Conservation (phyloP, 768 basidiomycete genomes). For the Leccinum obscurum region DNA sequence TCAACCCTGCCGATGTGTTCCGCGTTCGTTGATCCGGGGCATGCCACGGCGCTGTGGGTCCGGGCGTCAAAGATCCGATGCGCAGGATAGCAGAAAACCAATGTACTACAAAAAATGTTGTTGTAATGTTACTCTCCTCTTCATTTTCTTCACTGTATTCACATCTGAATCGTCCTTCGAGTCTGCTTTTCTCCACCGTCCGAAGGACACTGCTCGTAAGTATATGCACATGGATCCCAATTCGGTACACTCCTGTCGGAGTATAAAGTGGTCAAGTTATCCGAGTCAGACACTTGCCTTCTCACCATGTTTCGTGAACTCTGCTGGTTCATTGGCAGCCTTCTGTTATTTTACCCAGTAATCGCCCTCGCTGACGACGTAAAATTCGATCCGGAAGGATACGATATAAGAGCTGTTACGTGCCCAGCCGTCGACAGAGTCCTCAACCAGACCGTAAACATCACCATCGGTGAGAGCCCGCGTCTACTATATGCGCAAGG, state of each 20-base stretch:
- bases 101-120: too few species aligned
- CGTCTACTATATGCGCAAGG: slow-evolving; percentile 10
- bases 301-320: background rate
- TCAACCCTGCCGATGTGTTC: too few species aligned
- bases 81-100: too few species aligned
- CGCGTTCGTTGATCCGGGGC: too few species aligned
- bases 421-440: slow-evolving; percentile 46
- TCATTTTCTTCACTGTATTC: too few species aligned
- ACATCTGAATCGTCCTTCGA: too few species aligned
- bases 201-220: too few species aligned
- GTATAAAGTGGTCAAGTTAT: background rate
- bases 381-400: slow-evolving; percentile 41
- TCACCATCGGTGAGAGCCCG: slow-evolving; percentile 47
- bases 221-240: too few species aligned
- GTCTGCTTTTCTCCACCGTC: too few species aligned
- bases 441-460: slow-evolving; percentile 34
- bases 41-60: too few species aligned
- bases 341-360: slow-evolving; percentile 1
- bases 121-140: too few species aligned
- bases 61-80: too few species aligned
- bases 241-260: background rate
- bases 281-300: background rate
- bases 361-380: background rate
- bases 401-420: slow-evolving; percentile 33
- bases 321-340: background rate